Evolutionary conservation across 306 rosid genomes (phyloP).

Genomic region (Trifolium subterraneum): DNA sequence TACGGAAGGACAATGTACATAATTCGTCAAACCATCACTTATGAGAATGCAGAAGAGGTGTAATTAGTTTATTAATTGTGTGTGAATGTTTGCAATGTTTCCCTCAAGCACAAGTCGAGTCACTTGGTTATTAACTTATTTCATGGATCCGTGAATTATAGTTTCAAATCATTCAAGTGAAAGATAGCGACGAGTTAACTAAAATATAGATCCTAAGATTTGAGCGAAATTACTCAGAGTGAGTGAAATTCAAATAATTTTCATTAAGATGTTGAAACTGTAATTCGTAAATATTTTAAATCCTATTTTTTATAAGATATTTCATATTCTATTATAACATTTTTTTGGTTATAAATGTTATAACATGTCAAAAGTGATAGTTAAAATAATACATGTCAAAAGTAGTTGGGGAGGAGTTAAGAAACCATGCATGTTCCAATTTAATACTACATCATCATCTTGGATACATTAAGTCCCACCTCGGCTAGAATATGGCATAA

Average conservation of each 20-base stretch:
- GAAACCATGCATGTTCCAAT: too few relatives aligned
- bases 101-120: not conserved
- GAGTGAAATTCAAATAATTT: slow-evolving; percentile 88
- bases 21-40: slow-evolving; percentile 65
- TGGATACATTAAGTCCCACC: too few relatives aligned
- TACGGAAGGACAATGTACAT: slow-evolving; percentile 95
- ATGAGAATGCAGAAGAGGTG: slow-evolving; percentile 85
- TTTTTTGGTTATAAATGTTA: too few relatives aligned
- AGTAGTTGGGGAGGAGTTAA: not conserved
- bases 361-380: not conserved
- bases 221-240: too few relatives aligned
- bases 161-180: slow-evolving; percentile 51
- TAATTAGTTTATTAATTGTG: slow-evolving; percentile 57
- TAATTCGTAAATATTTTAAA: slow-evolving; percentile 18
- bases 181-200: slow-evolving; percentile 63
- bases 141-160: not conserved
- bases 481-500: too few relatives aligned
- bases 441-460: too few relatives aligned
- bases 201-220: slow-evolving; percentile 87
- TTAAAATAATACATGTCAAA: not conserved
- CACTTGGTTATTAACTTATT: not conserved
- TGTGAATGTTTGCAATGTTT: slow-evolving; percentile 19
- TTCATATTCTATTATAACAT: not conserved
- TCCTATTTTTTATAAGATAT: slow-evolving; percentile 12
- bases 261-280: slow-evolving; percentile 36